phyloP scores from a whole-genome alignment of 73 alveolate genomes.

The Tetrahymena borealis region DNA sequence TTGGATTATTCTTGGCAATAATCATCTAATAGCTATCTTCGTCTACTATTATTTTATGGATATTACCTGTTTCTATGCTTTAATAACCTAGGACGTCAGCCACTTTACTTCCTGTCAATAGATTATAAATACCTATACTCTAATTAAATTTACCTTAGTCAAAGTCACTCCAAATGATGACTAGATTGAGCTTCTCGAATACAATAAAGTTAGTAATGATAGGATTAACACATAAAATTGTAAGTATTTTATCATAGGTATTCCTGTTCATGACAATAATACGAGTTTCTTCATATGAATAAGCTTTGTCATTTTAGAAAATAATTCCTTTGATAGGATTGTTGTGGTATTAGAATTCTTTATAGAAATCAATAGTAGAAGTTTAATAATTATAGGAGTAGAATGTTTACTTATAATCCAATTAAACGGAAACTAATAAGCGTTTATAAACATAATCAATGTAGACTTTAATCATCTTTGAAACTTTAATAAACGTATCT shows the following conservation, averaged over 20 bases:
- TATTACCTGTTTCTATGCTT: background rate
- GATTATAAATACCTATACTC: background rate
- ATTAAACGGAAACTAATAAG: background rate
- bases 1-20: background rate
- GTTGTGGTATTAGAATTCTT: background rate
- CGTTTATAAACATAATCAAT: background rate
- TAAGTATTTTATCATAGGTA: background rate
- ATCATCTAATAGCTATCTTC: background rate
- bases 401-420: background rate
- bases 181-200: background rate
- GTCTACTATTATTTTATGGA: background rate
- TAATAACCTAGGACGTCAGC: background rate
- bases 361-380: background rate
- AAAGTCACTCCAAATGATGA: background rate
- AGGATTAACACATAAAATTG: background rate
- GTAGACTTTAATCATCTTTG: background rate
- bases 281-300: background rate
- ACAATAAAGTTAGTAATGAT: background rate
- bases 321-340: background rate
- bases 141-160: background rate
- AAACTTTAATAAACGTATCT: background rate
- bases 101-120: background rate
- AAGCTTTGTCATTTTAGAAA: background rate
- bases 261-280: background rate
- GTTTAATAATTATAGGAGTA: background rate